Conservation (phyloP, 805 yeast species). For the Wickerhamiella vanderwaltii region DNA sequence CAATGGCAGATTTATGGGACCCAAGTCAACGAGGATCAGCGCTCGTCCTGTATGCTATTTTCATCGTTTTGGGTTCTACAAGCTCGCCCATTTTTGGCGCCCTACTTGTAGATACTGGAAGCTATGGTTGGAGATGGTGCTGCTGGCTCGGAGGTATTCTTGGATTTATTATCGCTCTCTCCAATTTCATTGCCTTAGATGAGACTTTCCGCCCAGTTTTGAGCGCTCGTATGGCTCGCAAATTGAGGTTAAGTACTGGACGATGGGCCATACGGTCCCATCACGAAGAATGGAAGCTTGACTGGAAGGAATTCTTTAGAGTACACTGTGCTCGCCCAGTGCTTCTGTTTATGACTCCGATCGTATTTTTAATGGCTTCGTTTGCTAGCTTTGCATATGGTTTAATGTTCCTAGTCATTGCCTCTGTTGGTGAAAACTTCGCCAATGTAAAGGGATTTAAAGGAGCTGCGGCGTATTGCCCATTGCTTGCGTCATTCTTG, state of each 20-base stretch:
- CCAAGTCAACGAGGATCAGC: slow-evolving; percentile 44
- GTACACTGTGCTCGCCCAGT: slow-evolving; percentile 73
- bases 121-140: slow-evolving; percentile 48
- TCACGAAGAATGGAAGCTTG: slow-evolving; percentile 72
- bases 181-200: slow-evolving; percentile 30
- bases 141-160: slow-evolving; percentile 40
- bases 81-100: slow-evolving; percentile 37
- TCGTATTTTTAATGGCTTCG: slow-evolving; percentile 31
- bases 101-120: slow-evolving; percentile 29
- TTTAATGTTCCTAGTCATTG: slow-evolving; percentile 32
- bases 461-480: slow-evolving; percentile 25
- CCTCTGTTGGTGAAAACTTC: slow-evolving; percentile 32
- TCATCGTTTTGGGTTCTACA: slow-evolving; percentile 35
- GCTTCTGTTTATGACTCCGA: slow-evolving; percentile 48
- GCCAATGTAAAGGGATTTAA: slow-evolving; percentile 25
- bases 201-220: slow-evolving; percentile 35
- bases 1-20: slow-evolving; percentile 45
- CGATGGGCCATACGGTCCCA: slow-evolving; percentile 77
- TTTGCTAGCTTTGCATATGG: slow-evolving; percentile 37
- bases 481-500: slow-evolving; percentile 27
- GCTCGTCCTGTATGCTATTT: slow-evolving; percentile 36
- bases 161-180: slow-evolving; percentile 25
- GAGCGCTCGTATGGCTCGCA: slow-evolving; percentile 51
- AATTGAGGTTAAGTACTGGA: slow-evolving; percentile 62
- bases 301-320: slow-evolving; percentile 53